These are phyloP conservation scores for Mayamaea pseudoterrestris DNA, from an alignment of 108 stramenopile genomes.

Conservation along the genomic window DNA sequence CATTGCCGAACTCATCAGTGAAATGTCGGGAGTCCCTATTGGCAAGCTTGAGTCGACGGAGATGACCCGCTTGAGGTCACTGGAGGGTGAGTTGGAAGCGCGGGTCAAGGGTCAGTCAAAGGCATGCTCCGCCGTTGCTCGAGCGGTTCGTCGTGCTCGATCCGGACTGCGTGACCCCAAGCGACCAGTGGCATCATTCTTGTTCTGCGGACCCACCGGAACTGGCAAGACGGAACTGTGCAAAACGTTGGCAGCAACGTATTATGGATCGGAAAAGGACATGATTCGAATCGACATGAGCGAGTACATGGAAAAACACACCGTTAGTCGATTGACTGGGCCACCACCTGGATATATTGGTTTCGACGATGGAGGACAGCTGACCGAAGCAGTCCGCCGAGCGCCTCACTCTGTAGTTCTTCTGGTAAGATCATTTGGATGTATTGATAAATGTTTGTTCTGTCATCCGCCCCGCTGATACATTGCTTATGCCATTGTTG, in stretches of 20 bases:
- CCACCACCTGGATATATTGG: conserved; percentile 93
- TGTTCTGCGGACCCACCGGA: conserved; percentile 90
- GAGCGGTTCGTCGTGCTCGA: conserved; percentile 72
- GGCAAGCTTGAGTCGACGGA: conserved; percentile 71
- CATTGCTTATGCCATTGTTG: no score
- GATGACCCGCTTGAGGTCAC: conserved; percentile 66
- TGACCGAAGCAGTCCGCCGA: conserved; percentile 90
- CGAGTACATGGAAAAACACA: conserved; percentile 87
- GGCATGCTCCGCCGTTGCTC: conserved; percentile 70
- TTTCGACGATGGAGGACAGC: conserved; percentile 92
- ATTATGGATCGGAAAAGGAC: conserved; percentile 80
- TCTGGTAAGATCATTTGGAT: no score
- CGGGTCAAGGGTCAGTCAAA: conserved; percentile 84
- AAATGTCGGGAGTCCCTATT: conserved; percentile 56
- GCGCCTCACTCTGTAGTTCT: conserved; percentile 62
- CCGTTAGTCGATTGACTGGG: conserved; percentile 82
- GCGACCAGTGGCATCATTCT: conserved; percentile 75
- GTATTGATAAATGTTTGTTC: no score
- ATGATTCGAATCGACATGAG: conserved; percentile 93
- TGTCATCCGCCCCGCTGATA: no score
- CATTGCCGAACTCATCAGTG: conserved; percentile 40
- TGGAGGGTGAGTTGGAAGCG: conserved; percentile 49
- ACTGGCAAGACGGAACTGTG: conserved; percentile 88
- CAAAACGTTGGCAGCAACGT: conserved; percentile 80
- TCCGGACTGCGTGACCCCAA: conserved; percentile 67